A percentile compares a stretch with the other conserved stretches of the same genome.
Conservation (phyloP, 495 filamentous ascomycete genomes). For the Talaromyces nanjingensis region DNA sequence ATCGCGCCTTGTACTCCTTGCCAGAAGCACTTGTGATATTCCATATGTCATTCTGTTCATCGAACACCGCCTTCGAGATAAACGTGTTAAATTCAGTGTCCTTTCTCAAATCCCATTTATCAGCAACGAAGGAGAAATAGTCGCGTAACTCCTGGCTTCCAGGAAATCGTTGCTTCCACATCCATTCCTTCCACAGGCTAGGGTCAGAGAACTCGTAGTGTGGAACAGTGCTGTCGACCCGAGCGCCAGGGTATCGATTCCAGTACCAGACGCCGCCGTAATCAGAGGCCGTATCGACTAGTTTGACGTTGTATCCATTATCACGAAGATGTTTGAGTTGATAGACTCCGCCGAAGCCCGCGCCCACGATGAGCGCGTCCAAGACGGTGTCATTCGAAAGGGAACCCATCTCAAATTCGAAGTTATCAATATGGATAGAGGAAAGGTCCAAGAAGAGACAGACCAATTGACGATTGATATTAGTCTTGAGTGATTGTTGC, state of each 20-base stretch:
- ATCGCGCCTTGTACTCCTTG: constrained; percentile 7
- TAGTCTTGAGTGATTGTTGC: neutral
- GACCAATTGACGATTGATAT: neutral
- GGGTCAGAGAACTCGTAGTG: neutral
- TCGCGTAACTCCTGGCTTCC: neutral
- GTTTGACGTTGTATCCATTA: constrained; percentile 31
- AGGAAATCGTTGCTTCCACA: constrained; percentile 19
- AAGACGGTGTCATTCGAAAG: neutral
- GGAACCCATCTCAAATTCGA: neutral
- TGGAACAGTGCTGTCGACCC: constrained; percentile 21
- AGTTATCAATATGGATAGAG: neutral
- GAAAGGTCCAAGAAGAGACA: neutral
- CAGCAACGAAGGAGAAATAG: constrained; percentile 13
- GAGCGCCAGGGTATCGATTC: constrained; percentile 28
- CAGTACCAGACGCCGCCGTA: constrained; percentile 47
- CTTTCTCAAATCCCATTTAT: constrained; percentile 19
- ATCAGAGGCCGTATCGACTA: constrained; percentile 39
- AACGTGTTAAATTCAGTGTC: constrained; percentile 25
- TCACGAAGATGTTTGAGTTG: constrained; percentile 32
- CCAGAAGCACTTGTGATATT: constrained; percentile 15
- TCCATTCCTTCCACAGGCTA: constrained; percentile 21
- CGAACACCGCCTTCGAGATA: constrained; percentile 17
- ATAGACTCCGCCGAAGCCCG: constrained; percentile 43
- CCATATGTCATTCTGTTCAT: constrained; percentile 15
- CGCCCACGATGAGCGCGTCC: constrained; percentile 46